Base-by-base conservation (phyloP, 495 filamentous ascomycete genomes). In the Hamigera avellanea region DNA sequence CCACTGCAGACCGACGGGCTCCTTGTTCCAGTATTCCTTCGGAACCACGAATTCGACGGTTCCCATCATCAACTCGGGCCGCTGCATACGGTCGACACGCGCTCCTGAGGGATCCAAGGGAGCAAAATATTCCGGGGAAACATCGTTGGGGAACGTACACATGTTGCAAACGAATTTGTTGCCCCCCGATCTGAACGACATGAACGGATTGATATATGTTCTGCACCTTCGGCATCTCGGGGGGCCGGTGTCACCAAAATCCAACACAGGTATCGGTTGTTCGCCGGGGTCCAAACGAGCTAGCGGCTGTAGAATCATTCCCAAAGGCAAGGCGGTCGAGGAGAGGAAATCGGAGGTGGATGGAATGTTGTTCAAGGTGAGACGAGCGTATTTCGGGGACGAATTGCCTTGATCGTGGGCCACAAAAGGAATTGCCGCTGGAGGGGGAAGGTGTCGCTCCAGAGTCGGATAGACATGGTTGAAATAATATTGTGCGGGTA, bases 141-240 rank as follows among this genome's bases (percentile, higher is more conserved):
- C 88, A 57, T 99, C 93, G 54, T 96, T 96, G 3, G 93, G 85
- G 61, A 95, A 95, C 15, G 80, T 88, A 62, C 91, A 99, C 68
- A 99, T 89, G 50, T 99, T 99, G 61, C 91, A 99, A 37, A 93
- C 86, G 49, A 95, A 95, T 55, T 89, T 93, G 59, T 84, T 95
- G 23, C 91, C 91, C 17, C 88, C 91, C 3, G 83, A 83, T 32
- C 80, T 73, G 68, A 99, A 99, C 38, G 82, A 81, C 91, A 96
- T 95, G 56, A 96, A 99, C 8, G 91, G 91, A 51, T 99, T 99
- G 59, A 99, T 93, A 57, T 99, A 99, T 10, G 91, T 81, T 50
- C 91, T 68, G 62, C 91, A 99, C 61, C 91, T 73, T 50, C 86
- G 76, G 61, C 91, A 99, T 49, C 91, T 76, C 9, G 93, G 91